A percentile compares a stretch with the other conserved stretches of the same genome.
These are phyloP conservation scores for Penicillium sp. DNA, from an alignment of 2,329 filamentous ascomycete genomes.

Conservation along the genomic window DNA sequence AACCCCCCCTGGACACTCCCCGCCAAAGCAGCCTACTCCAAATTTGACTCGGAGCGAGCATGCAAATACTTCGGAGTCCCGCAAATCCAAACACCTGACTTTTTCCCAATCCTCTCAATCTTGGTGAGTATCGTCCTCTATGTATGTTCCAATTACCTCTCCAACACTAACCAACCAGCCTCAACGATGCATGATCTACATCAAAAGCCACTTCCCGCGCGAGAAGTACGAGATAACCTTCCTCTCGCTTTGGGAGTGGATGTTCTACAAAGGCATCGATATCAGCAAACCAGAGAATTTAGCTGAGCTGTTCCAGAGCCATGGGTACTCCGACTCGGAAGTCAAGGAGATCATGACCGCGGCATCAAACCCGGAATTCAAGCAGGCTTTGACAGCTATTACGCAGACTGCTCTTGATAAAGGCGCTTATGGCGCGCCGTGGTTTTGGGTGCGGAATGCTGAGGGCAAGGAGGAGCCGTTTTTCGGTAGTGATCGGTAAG, in stretches of 20 bases:
- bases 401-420: slow-evolving; percentile 62
- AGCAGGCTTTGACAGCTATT: slow-evolving; percentile 54
- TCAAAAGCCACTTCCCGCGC: slow-evolving; percentile 58
- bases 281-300: slow-evolving; percentile 60
- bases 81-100: slow-evolving; percentile 35
- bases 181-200: slow-evolving; percentile 64
- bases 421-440: slow-evolving; percentile 75
- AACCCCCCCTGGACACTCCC: slow-evolving; percentile 69
- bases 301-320: slow-evolving; percentile 35
- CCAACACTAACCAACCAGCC: slow-evolving; percentile 43
- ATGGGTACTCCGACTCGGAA: slow-evolving; percentile 40
- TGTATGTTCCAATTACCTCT: slow-evolving; percentile 5
- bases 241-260: slow-evolving; percentile 55
- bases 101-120: slow-evolving; percentile 56
- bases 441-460: slow-evolving; percentile 61
- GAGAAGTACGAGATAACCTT: slow-evolving; percentile 55
- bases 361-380: slow-evolving; percentile 50
- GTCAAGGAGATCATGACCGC: slow-evolving; percentile 56
- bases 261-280: slow-evolving; percentile 63
- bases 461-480: slow-evolving; percentile 64
- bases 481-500: slow-evolving; percentile 72
- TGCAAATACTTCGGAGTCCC: slow-evolving; percentile 51
- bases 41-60: slow-evolving; percentile 51
- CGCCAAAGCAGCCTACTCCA: slow-evolving; percentile 62
- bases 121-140: slow-evolving; percentile 47